phyloP scores from a whole-genome alignment of 306 rosid species.

The Nissolia schottii region DNA sequence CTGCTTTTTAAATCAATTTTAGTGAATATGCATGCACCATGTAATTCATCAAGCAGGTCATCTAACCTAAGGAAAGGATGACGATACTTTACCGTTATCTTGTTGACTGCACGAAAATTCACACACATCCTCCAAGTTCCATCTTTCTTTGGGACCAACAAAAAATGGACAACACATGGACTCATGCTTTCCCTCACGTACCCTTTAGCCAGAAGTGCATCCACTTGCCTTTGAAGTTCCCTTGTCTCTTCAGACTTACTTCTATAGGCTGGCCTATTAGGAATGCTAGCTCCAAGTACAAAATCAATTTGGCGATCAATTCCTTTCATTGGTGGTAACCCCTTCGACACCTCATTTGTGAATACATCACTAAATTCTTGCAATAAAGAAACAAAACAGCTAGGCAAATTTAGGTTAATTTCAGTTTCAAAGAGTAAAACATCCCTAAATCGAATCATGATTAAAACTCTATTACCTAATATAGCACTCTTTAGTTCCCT shows the following conservation, averaged over 20 bases:
- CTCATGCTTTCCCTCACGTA: background rate
- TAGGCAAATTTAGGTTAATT: background rate
- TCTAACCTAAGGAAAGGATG: background rate
- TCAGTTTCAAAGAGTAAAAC: too few species aligned
- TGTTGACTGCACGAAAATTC: background rate
- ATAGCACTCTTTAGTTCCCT: too few species aligned
- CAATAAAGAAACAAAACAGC: background rate
- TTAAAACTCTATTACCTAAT: too few species aligned
- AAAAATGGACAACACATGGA: background rate
- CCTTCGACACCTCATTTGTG: background rate
- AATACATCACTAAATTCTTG: background rate
- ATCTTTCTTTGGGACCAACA: background rate
- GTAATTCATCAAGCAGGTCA: background rate
- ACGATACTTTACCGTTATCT: background rate
- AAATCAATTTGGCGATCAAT: constrained; percentile 13
- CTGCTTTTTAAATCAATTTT: too few species aligned
- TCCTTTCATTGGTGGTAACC: background rate
- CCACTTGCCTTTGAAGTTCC: background rate
- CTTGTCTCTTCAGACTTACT: background rate
- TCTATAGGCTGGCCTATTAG: background rate
- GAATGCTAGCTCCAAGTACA: background rate
- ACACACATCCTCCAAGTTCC: background rate
- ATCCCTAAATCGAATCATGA: too few species aligned
- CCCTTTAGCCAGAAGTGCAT: too few species aligned
- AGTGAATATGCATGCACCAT: background rate